Percentiles rank a stretch among this genome's conserved stretches.
phyloP scores from a whole-genome alignment of 106 monocot species.

The Dactylorhiza incarnata region DNA sequence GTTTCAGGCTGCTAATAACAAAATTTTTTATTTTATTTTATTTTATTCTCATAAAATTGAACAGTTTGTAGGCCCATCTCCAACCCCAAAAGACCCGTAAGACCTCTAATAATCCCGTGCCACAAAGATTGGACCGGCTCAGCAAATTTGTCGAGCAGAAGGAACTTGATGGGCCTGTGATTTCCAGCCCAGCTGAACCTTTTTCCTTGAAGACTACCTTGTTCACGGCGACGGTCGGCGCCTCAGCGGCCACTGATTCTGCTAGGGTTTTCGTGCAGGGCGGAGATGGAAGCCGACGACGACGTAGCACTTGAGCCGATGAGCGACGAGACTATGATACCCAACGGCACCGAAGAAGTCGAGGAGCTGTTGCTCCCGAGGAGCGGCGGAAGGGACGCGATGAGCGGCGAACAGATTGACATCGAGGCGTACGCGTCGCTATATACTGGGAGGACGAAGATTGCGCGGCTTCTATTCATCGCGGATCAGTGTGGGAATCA shows the following conservation, averaged over 20 bases:
- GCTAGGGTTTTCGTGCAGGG: constrained; percentile 9
- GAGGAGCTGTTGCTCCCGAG: constrained; percentile 4
- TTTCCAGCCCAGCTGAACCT: background rate
- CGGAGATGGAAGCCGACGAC: constrained; percentile 60
- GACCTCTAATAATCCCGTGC: no score
- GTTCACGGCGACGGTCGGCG: background rate
- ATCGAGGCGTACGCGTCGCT: constrained; percentile 83
- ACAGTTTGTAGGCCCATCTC: no score
- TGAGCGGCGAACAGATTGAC: constrained; percentile 81
- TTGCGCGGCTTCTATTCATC: constrained; percentile 73
- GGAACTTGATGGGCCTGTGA: background rate
- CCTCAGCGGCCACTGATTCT: background rate
- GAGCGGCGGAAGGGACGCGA: constrained; percentile 15
- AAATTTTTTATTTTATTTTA: no score
- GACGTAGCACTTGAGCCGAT: constrained; percentile 26
- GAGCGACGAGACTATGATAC: constrained; percentile 24
- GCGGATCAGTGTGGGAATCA: constrained; percentile 59
- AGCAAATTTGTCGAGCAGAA: no score
- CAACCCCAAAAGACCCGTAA: no score
- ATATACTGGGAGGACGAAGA: constrained; percentile 70
- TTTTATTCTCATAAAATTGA: no score
- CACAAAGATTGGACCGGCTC: no score
- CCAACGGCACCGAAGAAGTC: constrained; percentile 34
- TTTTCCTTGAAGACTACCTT: background rate
- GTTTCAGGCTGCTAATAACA: no score